A percentile compares a stretch with the other conserved stretches of the same genome.
Evolutionary conservation across 164 flowering plant species (phyloP).

Genomic region (Stephania cephalantha): DNA sequence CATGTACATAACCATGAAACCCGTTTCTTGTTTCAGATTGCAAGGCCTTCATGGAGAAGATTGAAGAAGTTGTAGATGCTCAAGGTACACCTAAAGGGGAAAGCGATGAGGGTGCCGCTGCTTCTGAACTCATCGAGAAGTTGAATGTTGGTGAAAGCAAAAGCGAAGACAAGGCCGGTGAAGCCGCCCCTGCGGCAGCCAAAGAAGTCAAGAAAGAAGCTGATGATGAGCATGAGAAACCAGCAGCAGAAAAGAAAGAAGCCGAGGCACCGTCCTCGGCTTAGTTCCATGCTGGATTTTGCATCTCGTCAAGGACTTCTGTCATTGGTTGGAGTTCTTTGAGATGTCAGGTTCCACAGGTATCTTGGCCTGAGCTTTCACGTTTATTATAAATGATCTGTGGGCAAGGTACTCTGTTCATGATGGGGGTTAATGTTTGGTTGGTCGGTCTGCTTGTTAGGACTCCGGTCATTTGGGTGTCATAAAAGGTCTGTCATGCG

Average conservation of each 20-base stretch:
- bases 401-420: not conserved
- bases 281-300: not conserved
- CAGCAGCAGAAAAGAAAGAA: slow-evolving; percentile 18
- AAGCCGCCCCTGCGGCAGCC: slow-evolving; percentile 4
- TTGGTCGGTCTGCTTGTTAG: not conserved
- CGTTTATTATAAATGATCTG: not conserved
- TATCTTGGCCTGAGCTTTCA: not conserved
- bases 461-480: not conserved
- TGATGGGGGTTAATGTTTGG: not conserved
- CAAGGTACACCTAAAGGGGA: slow-evolving; percentile 21
- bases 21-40: slow-evolving; percentile 22
- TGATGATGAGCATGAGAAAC: slow-evolving; percentile 2
- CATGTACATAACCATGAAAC: not conserved
- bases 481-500: not conserved
- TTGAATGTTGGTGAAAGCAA: slow-evolving; percentile 19
- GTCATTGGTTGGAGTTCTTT: not conserved
- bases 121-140: slow-evolving; percentile 33
- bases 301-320: not conserved
- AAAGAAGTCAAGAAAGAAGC: slow-evolving; percentile 4
- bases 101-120: slow-evolving; percentile 17
- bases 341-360: not conserved
- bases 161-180: slow-evolving; percentile 12
- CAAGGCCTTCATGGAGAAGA: slow-evolving; percentile 31
- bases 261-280: not conserved
- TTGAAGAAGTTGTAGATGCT: slow-evolving; percentile 31